phyloP scores from a whole-genome alignment of 1,284 basidiomycete species.

The Cryptococcus maquisensis region DNA sequence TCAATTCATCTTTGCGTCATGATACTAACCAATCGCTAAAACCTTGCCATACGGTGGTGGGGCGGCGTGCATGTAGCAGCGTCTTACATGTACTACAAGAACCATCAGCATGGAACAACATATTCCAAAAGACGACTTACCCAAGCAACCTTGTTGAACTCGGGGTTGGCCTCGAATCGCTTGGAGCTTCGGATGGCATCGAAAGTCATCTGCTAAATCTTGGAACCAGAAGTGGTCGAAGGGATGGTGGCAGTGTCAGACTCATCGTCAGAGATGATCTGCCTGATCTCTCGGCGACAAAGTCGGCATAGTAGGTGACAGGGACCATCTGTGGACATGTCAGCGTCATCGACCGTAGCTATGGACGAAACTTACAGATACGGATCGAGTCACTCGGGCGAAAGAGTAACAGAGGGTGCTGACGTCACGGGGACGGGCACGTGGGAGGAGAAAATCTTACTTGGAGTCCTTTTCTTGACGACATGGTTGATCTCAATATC shows the following conservation, averaged over 20 bases:
- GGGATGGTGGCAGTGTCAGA: constrained; percentile 5
- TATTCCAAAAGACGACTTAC: constrained; percentile 6
- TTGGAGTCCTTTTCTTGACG: constrained; percentile 37
- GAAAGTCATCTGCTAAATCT: constrained; percentile 10
- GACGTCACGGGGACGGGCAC: no score
- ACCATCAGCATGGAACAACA: no score
- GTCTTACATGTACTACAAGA: no score
- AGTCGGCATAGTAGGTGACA: constrained; percentile 27
- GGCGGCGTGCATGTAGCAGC: no score
- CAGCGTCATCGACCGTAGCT: constrained; percentile 1
- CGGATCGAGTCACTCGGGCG: constrained; percentile 49
- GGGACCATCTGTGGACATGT: not conserved
- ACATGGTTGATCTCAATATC: constrained; percentile 45
- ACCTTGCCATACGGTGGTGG: no score
- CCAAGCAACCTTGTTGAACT: constrained; percentile 22
- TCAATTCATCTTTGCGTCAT: no score
- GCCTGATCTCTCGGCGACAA: constrained; percentile 47
- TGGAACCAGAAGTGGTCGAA: constrained; percentile 4
- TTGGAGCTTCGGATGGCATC: constrained; percentile 17
- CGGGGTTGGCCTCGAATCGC: constrained; percentile 11
- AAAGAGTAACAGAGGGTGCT: constrained; percentile 50
- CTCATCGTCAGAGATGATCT: constrained; percentile 43
- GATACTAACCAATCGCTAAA: no score
- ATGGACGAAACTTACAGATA: constrained; percentile 37
- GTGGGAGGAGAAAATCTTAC: constrained; percentile 14